Evolutionary conservation across 495 filamentous ascomycete genomes (phyloP).

Genomic region (Terfezia claveryi): DNA sequence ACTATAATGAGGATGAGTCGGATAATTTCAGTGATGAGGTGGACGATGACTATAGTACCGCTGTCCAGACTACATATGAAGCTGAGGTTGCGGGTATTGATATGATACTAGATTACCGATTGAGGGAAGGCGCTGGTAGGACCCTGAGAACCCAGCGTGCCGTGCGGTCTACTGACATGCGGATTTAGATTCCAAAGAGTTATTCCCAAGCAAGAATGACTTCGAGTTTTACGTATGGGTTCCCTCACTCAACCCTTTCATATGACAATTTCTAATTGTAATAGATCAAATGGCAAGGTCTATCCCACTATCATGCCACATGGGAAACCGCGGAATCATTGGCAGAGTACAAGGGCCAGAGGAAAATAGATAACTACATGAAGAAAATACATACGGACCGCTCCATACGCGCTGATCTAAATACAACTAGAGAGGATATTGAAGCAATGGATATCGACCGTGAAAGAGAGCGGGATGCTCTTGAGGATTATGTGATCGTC

Average conservation of each 20-base stretch:
- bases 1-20: slow-evolving; percentile 72
- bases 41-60: slow-evolving; percentile 33
- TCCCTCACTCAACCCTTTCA: background rate
- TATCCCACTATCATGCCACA: slow-evolving; percentile 83
- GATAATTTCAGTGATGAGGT: slow-evolving; percentile 58
- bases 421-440: slow-evolving; percentile 40
- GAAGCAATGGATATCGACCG: slow-evolving; percentile 82
- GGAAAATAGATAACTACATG: slow-evolving; percentile 83
- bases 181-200: slow-evolving; percentile 25
- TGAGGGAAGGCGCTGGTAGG: slow-evolving; percentile 43
- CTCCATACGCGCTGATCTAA: slow-evolving; percentile 6
- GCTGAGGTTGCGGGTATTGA: slow-evolving; percentile 67
- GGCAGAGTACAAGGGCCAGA: slow-evolving; percentile 46
- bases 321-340: slow-evolving; percentile 67
- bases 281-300: slow-evolving; percentile 86
- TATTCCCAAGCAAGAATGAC: slow-evolving; percentile 46
- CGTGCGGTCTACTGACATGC: background rate
- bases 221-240: slow-evolving; percentile 56
- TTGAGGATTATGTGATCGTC: slow-evolving; percentile 67
- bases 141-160: slow-evolving; percentile 1
- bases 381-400: slow-evolving; percentile 40
- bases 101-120: slow-evolving; percentile 62
- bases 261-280: slow-evolving; percentile 3
- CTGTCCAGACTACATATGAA: slow-evolving; percentile 39
- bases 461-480: slow-evolving; percentile 60